These are phyloP conservation scores for Hawksworthiomyces lignivorus DNA, from an alignment of 2,329 filamentous ascomycete genomes.

Conservation along the genomic window DNA sequence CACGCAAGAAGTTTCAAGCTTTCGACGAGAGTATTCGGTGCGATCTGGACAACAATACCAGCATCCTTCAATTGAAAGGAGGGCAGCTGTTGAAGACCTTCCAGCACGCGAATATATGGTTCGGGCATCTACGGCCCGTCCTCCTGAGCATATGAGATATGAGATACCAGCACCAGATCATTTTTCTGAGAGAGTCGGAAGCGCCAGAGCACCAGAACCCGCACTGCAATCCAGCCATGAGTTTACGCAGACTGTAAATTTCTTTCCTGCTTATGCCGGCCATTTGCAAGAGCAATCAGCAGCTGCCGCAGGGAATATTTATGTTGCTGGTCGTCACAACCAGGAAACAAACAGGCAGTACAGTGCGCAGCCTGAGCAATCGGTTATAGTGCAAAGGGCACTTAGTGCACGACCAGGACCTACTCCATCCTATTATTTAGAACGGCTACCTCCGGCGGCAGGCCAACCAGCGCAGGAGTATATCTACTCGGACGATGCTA, in stretches of 20 bases:
- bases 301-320: too few species aligned
- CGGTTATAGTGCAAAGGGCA: slow-evolving; percentile 5
- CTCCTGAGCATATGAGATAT: slow-evolving; percentile 28
- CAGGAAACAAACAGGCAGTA: slow-evolving; percentile 6
- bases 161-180: slow-evolving; percentile 14
- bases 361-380: slow-evolving; percentile 22
- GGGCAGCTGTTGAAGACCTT: too few species aligned
- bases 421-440: slow-evolving; percentile 10
- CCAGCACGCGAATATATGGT: slow-evolving; percentile 43
- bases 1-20: slow-evolving; percentile 30
- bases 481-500: slow-evolving; percentile 34
- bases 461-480: slow-evolving; percentile 29
- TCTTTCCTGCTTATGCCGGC: background rate
- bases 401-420: background rate
- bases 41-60: too few species aligned
- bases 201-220: slow-evolving; percentile 41
- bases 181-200: slow-evolving; percentile 34
- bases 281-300: too few species aligned
- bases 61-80: too few species aligned
- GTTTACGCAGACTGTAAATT: background rate
- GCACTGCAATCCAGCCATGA: slow-evolving; percentile 13
- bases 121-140: slow-evolving; percentile 47
- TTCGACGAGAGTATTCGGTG: slow-evolving; percentile 50
- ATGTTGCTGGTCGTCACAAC: background rate
- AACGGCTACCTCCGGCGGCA: background rate